These are phyloP conservation scores for Monilinia aucupariae DNA, from an alignment of 2,329 filamentous ascomycete species.

Conservation along the genomic window DNA sequence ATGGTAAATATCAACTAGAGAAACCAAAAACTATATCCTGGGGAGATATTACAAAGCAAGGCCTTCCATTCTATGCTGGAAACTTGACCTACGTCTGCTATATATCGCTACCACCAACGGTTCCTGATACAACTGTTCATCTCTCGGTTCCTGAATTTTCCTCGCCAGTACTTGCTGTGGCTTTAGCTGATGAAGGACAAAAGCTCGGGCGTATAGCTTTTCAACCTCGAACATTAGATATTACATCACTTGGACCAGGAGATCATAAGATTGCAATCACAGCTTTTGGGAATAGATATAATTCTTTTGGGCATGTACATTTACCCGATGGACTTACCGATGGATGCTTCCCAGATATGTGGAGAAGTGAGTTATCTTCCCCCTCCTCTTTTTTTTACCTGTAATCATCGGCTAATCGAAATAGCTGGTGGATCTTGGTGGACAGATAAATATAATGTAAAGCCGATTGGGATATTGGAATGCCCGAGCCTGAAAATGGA, in stretches of 20 bases:
- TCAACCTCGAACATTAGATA: conserved; percentile 26
- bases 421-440: conserved; percentile 25
- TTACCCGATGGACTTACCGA: conserved; percentile 24
- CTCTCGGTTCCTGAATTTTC: conserved; percentile 21
- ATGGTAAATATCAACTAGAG: neutral
- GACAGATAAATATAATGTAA: conserved; percentile 26
- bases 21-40: conserved; percentile 20
- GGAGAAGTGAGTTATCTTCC: conserved; percentile 25
- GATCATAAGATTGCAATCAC: conserved; percentile 26
- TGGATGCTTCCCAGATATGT: conserved; percentile 26
- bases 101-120: conserved; percentile 14
- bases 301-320: conserved; percentile 33
- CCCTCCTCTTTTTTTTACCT: neutral
- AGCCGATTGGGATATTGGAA: conserved; percentile 23
- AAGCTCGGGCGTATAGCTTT: conserved; percentile 29
- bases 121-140: neutral
- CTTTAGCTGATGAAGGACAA: neutral
- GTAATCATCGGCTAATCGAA: neutral
- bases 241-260: conserved; percentile 21
- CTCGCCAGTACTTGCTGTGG: conserved; percentile 27
- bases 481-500: conserved; percentile 15
- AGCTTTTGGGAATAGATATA: conserved; percentile 32
- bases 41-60: conserved; percentile 31
- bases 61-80: conserved; percentile 33
- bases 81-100: conserved; percentile 29